Evolutionary conservation across 768 basidiomycete genomes (phyloP).

Genomic region (Cystofilobasidium capitatum): DNA sequence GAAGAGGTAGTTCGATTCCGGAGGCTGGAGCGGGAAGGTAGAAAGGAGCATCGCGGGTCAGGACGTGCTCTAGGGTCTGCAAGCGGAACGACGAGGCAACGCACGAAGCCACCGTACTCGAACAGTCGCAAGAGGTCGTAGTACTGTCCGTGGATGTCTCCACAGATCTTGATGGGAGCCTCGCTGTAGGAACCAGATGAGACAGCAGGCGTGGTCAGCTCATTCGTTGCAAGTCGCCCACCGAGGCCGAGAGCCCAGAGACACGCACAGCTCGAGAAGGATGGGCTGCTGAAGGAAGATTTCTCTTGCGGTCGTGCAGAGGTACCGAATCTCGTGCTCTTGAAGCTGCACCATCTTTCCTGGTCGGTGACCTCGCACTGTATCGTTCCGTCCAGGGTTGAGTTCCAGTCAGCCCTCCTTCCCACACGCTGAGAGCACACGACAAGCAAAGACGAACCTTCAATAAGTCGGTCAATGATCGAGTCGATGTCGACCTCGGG

Average conservation of each 20-base stretch:
- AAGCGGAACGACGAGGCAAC: background rate
- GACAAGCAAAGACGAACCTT: slow-evolving; percentile 58
- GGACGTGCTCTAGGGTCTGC: background rate
- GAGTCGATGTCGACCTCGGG: slow-evolving; percentile 78
- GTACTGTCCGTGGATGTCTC: slow-evolving; percentile 99
- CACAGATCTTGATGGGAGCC: slow-evolving; percentile 99
- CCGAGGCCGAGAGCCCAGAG: background rate
- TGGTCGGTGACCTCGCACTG: slow-evolving; percentile 95
- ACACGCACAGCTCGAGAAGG: slow-evolving; percentile 20
- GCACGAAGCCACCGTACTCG: slow-evolving; percentile 86
- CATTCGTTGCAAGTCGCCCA: background rate
- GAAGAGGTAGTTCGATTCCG: slow-evolving; percentile 99
- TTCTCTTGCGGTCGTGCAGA: slow-evolving; percentile 96
- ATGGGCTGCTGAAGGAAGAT: slow-evolving; percentile 72
- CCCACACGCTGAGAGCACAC: background rate
- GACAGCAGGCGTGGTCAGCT: background rate
- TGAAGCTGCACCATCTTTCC: slow-evolving; percentile 96
- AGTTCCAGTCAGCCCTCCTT: background rate
- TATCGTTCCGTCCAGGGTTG: background rate
- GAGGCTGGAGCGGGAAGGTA: slow-evolving; percentile 45
- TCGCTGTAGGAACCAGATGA: slow-evolving; percentile 42
- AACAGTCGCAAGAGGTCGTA: slow-evolving; percentile 96
- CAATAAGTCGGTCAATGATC: slow-evolving; percentile 93
- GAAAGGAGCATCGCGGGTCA: background rate
- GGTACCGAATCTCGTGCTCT: slow-evolving; percentile 98